Evolutionary conservation across 495 filamentous ascomycete genomes (phyloP).

Genomic region (Aspergillus taichungensis): DNA sequence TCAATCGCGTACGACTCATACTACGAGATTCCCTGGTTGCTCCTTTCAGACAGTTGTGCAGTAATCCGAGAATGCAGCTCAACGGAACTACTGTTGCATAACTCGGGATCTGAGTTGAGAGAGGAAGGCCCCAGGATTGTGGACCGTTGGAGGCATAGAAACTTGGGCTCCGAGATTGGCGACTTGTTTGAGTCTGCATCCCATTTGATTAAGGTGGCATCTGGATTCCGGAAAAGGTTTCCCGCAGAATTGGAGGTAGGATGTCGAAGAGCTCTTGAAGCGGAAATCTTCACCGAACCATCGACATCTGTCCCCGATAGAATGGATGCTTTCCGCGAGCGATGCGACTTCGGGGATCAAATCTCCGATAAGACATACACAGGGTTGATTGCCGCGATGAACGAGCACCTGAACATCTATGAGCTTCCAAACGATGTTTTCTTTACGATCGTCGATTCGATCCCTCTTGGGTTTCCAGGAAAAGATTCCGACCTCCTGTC

Average conservation of each 20-base stretch:
- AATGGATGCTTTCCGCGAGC: conserved; percentile 62
- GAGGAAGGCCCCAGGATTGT: conserved; percentile 27
- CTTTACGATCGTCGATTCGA: conserved; percentile 35
- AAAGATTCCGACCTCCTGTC: conserved; percentile 39
- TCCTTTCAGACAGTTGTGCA: conserved; percentile 70
- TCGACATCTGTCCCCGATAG: conserved; percentile 57
- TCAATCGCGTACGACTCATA: conserved; percentile 65
- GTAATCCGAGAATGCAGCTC: conserved; percentile 70
- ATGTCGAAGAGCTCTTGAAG: conserved; percentile 49
- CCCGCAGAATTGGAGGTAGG: conserved; percentile 52
- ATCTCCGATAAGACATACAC: conserved; percentile 64
- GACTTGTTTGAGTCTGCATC: conserved; percentile 30
- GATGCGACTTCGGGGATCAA: conserved; percentile 60
- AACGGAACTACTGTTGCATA: conserved; percentile 55
- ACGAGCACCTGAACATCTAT: conserved; percentile 30
- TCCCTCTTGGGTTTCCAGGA: conserved; percentile 28
- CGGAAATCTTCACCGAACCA: conserved; percentile 62
- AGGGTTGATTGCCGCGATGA: conserved; percentile 28
- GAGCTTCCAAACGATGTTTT: conserved; percentile 45
- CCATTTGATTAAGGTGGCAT: conserved; percentile 48
- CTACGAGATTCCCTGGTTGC: conserved; percentile 67
- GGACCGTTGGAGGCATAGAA: conserved; percentile 38
- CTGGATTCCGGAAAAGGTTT: conserved; percentile 49
- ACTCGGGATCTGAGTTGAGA: conserved; percentile 25
- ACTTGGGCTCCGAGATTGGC: conserved; percentile 31